Evolutionary conservation across 768 basidiomycete genomes (phyloP), one percentile per base, ranked within the genome.

Genomic region (Amanita inopinata): DNA sequence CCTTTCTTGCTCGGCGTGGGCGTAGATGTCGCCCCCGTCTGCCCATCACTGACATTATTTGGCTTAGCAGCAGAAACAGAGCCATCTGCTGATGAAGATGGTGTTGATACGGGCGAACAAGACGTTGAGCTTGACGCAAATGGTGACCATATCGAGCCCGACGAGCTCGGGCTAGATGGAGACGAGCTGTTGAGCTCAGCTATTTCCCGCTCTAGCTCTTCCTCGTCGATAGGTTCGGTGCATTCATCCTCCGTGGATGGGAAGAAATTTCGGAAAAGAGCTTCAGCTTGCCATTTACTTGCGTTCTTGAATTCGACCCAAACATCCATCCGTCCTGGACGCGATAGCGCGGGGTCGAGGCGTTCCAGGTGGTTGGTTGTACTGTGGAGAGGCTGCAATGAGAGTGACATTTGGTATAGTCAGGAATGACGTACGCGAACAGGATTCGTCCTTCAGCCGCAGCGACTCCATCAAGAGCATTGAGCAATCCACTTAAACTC

Each of bases 351-450:
- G 3, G 89, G 86, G 52, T 94, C 91, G 1, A 94, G 73, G 24
- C 83, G 76, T 53, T 92, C 87, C n/a, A 91, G 67, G 54, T 93
- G 90, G 60, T 93, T 93, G 8, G 87, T 90, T 12, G 87, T 90
- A 0, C 86, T 88, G 32, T 10, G 12, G 15, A 34, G 9, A 15
- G 46, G 22, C 51, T 33, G n/a, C 7, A 43, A 41, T 27, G 41
- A 17, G 12, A 46, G 12, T 34, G 23, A 17, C 14, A 43, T 39
- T 12, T 32, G 34, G 19, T 3, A 43, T 24, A 40, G 6, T 31
- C 40, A 40, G 28, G 19, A 44, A 35, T 45, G 14, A 75, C 86
- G 64, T 55, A 89, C 84, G 89, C 91, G 51, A 93, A 92, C 24
- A 94, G 68, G 15, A 94, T 71, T 5, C 91, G 74, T 5, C 89